phyloP scores from a whole-genome alignment of 345 rosid species.

The Linum trigynum region DNA sequence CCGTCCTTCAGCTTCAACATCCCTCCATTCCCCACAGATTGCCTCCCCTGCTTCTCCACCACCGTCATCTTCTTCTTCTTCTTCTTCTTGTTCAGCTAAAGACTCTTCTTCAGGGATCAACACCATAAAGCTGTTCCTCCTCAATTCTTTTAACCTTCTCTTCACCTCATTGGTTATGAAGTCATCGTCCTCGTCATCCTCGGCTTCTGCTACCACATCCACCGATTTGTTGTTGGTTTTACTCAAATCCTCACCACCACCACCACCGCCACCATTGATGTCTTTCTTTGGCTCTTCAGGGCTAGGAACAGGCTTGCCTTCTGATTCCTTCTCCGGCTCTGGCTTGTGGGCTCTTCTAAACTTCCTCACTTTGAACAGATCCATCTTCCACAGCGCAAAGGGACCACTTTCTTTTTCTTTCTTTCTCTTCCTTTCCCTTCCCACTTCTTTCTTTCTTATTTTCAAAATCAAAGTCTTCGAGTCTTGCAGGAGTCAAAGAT shows the following conservation, averaged over 20 bases:
- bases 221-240: slow-evolving; percentile 18
- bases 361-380: slow-evolving; percentile 61
- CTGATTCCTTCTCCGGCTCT: slow-evolving; percentile 37
- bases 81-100: slow-evolving; percentile 52
- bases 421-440: slow-evolving; percentile 45
- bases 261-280: neutral
- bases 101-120: slow-evolving; percentile 93
- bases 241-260: slow-evolving; percentile 16
- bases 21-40: slow-evolving; percentile 68
- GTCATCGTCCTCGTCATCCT: slow-evolving; percentile 87
- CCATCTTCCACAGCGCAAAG: slow-evolving; percentile 33
- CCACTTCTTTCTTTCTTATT: neutral
- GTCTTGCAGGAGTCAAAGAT: neutral
- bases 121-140: slow-evolving; percentile 87
- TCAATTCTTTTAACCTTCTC: slow-evolving; percentile 77
- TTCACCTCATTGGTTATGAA: slow-evolving; percentile 89
- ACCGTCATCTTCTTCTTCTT: slow-evolving; percentile 43
- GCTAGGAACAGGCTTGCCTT: slow-evolving; percentile 32
- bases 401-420: slow-evolving; percentile 46
- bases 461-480: slow-evolving; percentile 7
- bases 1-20: slow-evolving; percentile 77
- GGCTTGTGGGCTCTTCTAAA: slow-evolving; percentile 49
- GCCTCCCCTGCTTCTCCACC: slow-evolving; percentile 31
- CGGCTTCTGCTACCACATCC: slow-evolving; percentile 27
- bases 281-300: slow-evolving; percentile 41